These are phyloP conservation scores for Aureobasidium melanogenum DNA, from an alignment of 2,329 filamentous ascomycete genomes.

Conservation along the genomic window DNA sequence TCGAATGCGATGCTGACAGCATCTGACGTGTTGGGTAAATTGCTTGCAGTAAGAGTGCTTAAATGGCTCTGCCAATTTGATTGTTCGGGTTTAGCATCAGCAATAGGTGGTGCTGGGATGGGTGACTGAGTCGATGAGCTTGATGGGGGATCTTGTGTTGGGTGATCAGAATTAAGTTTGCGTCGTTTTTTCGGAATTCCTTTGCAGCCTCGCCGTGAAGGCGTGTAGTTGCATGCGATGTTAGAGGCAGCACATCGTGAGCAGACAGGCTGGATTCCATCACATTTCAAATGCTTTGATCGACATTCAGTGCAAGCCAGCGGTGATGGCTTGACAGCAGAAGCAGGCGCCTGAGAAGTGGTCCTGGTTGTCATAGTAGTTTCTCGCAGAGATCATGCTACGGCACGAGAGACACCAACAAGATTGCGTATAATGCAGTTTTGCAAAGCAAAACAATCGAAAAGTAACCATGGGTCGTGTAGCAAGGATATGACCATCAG, in stretches of 20 bases:
- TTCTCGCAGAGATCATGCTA: neutral
- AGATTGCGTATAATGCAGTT: neutral
- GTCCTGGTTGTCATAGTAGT: neutral
- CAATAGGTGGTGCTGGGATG: slow-evolving; percentile 39
- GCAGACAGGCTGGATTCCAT: slow-evolving; percentile 58
- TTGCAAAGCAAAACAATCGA: neutral
- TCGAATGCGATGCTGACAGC: neutral
- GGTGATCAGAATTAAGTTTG: slow-evolving; percentile 37
- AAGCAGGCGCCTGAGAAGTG: neutral
- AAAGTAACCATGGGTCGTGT: neutral
- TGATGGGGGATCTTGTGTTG: slow-evolving; percentile 43
- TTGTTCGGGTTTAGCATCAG: slow-evolving; percentile 34
- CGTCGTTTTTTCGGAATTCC: slow-evolving; percentile 43
- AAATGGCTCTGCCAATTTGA: slow-evolving; percentile 47
- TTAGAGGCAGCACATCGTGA: slow-evolving; percentile 53
- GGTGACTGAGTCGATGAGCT: slow-evolving; percentile 35
- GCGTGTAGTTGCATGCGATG: slow-evolving; percentile 61
- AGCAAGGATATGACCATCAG: too few relatives aligned
- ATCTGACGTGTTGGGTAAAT: slow-evolving; percentile 5
- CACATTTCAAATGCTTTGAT: slow-evolving; percentile 65
- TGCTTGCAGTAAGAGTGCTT: slow-evolving; percentile 21
- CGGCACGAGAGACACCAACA: neutral
- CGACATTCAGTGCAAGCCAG: slow-evolving; percentile 35
- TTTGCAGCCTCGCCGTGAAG: slow-evolving; percentile 67
- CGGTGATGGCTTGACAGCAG: neutral